Conservation (phyloP, 2,329 filamentous ascomycete genomes). For the Zymoseptoria brevis region DNA sequence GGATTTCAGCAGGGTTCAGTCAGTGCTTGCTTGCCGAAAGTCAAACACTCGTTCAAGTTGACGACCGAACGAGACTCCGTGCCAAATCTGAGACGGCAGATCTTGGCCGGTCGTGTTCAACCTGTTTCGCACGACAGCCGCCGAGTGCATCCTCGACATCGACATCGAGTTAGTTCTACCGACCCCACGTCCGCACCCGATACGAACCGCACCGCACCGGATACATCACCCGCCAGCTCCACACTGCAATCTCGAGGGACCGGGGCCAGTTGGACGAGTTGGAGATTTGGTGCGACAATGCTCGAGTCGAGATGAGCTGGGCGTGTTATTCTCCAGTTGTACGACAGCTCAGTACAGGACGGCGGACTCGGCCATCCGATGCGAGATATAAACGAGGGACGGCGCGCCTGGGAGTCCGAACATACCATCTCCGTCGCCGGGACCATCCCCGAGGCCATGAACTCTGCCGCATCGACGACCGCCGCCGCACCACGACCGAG, state of each 20-base stretch:
- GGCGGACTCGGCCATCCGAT: not conserved
- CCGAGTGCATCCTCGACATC: not conserved
- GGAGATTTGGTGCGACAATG: not conserved
- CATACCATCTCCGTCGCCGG: slow-evolving; percentile 18
- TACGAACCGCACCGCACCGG: not conserved
- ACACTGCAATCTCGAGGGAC: not conserved
- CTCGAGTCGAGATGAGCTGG: not conserved
- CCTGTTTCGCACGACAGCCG: not conserved
- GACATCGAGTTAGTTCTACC: not conserved
- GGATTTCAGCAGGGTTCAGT: not conserved
- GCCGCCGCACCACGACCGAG: slow-evolving; percentile 2
- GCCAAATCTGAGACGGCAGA: not conserved
- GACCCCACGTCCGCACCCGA: not conserved
- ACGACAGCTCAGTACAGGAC: not conserved
- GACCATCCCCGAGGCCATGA: slow-evolving; percentile 23
- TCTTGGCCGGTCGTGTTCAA: not conserved
- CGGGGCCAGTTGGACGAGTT: not conserved
- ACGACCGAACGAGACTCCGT: not conserved
- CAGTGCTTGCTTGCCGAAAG: not conserved
- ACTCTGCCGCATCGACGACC: slow-evolving; percentile 5
- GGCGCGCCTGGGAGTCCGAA: slow-evolving; percentile 15
- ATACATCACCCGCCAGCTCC: not conserved
- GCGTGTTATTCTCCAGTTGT: not conserved
- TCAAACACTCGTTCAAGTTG: not conserved
- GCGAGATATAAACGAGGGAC: slow-evolving; percentile 9